phyloP scores from a whole-genome alignment of 768 basidiomycete genomes.

The Mrakia blollopis region DNA sequence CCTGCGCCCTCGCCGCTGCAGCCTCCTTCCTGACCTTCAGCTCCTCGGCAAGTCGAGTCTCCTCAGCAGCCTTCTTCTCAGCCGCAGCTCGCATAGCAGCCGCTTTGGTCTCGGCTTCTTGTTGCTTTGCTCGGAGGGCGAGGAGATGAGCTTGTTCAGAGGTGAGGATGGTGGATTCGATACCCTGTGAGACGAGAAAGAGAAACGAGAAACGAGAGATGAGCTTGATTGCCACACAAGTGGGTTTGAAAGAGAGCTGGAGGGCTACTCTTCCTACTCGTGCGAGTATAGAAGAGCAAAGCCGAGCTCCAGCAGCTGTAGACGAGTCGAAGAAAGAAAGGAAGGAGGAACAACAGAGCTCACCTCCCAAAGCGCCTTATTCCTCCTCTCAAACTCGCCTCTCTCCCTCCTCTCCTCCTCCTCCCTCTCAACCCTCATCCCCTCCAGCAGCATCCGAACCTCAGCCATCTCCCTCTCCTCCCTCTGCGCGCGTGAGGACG shows the following conservation, averaged over 20 bases:
- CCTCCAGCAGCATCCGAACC: conserved; percentile 44
- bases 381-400: conserved; percentile 51
- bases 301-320: conserved; percentile 50
- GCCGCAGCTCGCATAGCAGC: conserved; percentile 44
- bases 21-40: conserved; percentile 15
- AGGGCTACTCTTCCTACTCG: conserved; percentile 21
- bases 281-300: conserved; percentile 50
- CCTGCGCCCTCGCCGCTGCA: conserved; percentile 28
- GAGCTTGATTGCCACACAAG: too few relatives aligned
- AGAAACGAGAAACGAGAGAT: conserved; percentile 36
- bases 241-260: background rate
- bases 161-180: conserved; percentile 25
- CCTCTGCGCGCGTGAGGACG: background rate
- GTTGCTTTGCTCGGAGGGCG: conserved; percentile 43
- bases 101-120: conserved; percentile 36
- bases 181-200: conserved; percentile 47
- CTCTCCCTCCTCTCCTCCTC: conserved; percentile 51
- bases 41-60: conserved; percentile 29
- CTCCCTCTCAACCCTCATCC: conserved; percentile 50
- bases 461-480: conserved; percentile 21
- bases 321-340: background rate
- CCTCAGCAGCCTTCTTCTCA: conserved; percentile 21
- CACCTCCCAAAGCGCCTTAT: conserved; percentile 52
- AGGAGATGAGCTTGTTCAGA: conserved; percentile 24
- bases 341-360: conserved; percentile 48